A percentile compares a stretch with the other conserved stretches of the same genome.
These are phyloP conservation scores for Penicillium sp. DNA, from an alignment of 2,329 filamentous ascomycete species.

Conservation along the genomic window DNA sequence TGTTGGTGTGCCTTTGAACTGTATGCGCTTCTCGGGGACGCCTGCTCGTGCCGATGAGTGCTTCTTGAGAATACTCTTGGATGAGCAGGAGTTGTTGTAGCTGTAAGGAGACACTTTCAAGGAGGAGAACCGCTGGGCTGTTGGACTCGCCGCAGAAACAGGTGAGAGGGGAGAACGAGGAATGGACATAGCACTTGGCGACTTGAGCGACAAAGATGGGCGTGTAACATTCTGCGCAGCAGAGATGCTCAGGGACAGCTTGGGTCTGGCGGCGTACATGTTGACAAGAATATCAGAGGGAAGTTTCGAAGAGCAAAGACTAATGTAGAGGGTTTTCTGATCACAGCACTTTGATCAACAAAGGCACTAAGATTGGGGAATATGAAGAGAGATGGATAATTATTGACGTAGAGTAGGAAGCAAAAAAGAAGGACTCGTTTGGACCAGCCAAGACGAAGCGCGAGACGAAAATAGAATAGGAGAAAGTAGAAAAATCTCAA, in stretches of 20 bases:
- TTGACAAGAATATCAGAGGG: slow-evolving; percentile 17
- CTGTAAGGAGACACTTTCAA: slow-evolving; percentile 39
- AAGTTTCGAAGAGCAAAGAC: slow-evolving; percentile 8
- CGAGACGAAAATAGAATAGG: slow-evolving; percentile 34
- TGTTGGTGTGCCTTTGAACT: slow-evolving; percentile 43
- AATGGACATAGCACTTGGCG: slow-evolving; percentile 37
- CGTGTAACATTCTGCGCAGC: slow-evolving; percentile 33
- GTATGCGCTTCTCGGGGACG: slow-evolving; percentile 36
- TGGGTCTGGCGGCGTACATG: slow-evolving; percentile 44
- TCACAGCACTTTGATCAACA: slow-evolving; percentile 34
- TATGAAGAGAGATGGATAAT: slow-evolving; percentile 22
- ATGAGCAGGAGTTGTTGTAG: slow-evolving; percentile 44
- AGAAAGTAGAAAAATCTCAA: slow-evolving; percentile 30
- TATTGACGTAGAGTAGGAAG: slow-evolving; percentile 20
- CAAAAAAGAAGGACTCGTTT: slow-evolving; percentile 30
- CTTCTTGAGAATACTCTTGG: slow-evolving; percentile 49
- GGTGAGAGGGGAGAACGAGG: slow-evolving; percentile 45
- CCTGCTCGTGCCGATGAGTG: slow-evolving; percentile 18
- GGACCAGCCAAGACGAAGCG: slow-evolving; percentile 43
- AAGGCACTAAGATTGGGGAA: slow-evolving; percentile 15
- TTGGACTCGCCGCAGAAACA: slow-evolving; percentile 40
- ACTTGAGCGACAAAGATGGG: slow-evolving; percentile 42
- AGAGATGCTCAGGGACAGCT: slow-evolving; percentile 47
- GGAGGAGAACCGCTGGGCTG: slow-evolving; percentile 41
- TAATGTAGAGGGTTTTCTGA: slow-evolving; percentile 7